phyloP scores from a whole-genome alignment of 306 rosid species.

The Leucaena leucocephala region DNA sequence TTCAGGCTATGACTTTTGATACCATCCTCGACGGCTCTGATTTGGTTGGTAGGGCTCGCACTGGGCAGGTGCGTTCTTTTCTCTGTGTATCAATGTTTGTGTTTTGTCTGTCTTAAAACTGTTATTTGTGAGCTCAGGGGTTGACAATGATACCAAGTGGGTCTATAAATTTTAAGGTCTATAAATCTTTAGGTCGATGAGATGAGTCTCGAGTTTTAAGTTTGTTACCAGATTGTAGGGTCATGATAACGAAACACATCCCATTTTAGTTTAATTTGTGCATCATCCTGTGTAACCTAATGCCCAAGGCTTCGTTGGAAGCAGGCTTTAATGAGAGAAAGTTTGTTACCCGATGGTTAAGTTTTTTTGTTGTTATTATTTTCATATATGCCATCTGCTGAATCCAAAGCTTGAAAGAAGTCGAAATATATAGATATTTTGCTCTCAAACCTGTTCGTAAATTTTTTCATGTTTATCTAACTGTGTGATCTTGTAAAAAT shows the following conservation, averaged over 20 bases:
- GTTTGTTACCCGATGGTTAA: neutral
- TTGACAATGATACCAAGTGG: neutral
- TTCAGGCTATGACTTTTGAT: conserved; percentile 89
- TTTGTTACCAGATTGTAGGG: neutral
- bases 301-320: neutral
- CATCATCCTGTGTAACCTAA: too few relatives aligned
- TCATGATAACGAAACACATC: too few relatives aligned
- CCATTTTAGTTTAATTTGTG: too few relatives aligned
- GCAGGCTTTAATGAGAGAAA: neutral
- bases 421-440: neutral
- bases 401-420: neutral
- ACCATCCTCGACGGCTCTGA: conserved; percentile 72
- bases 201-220: neutral
- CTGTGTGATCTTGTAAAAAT: conserved; percentile 16
- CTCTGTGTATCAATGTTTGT: neutral
- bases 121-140: neutral
- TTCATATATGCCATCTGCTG: neutral
- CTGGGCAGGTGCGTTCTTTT: conserved; percentile 78
- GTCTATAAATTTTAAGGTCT: too few relatives aligned
- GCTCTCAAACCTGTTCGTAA: neutral
- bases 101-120: neutral
- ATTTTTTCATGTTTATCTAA: neutral
- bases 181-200: neutral
- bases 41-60: conserved; percentile 94
- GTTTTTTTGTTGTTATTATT: neutral